A percentile compares a stretch with the other conserved stretches of the same genome.
phyloP scores from a whole-genome alignment of 106 monocot species.

The Phalaenopsis aphrodite region DNA sequence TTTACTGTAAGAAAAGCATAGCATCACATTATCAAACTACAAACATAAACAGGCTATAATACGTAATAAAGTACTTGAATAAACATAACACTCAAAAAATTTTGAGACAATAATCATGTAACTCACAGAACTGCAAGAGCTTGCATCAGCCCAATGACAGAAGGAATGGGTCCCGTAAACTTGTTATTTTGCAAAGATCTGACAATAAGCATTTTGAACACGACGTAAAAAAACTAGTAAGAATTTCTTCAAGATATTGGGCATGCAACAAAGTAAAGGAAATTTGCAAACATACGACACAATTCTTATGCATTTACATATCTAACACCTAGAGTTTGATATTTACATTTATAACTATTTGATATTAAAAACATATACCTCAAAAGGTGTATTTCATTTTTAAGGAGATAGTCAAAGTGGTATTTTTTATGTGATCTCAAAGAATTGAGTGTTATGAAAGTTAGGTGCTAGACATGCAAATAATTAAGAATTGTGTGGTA shows the following conservation, averaged over 20 bases:
- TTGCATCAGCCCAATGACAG: constrained; percentile 97
- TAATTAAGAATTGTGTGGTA: too few relatives aligned
- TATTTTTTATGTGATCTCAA: too few relatives aligned
- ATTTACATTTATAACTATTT: too few relatives aligned
- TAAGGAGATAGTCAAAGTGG: too few relatives aligned
- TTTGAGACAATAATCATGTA: not conserved
- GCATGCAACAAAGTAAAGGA: not conserved
- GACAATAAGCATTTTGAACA: not conserved
- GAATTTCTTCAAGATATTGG: not conserved
- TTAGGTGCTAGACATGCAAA: too few relatives aligned
- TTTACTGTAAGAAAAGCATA: not conserved
- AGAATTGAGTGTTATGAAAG: too few relatives aligned
- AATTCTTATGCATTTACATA: too few relatives aligned
- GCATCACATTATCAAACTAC: not conserved
- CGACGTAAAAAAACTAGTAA: not conserved
- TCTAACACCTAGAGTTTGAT: too few relatives aligned
- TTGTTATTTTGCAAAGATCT: constrained; percentile 97
- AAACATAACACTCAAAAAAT: not conserved
- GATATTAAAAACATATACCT: too few relatives aligned
- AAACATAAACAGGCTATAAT: too few relatives aligned
- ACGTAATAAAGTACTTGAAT: not conserved
- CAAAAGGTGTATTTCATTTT: too few relatives aligned
- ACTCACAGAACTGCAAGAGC: constrained; percentile 95
- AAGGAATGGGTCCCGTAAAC: constrained; percentile 77
- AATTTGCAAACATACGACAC: too few relatives aligned